These are phyloP conservation scores for Eragrostis curvula DNA, from an alignment of 176 grass and related monocot genomes.

Conservation along the genomic window DNA sequence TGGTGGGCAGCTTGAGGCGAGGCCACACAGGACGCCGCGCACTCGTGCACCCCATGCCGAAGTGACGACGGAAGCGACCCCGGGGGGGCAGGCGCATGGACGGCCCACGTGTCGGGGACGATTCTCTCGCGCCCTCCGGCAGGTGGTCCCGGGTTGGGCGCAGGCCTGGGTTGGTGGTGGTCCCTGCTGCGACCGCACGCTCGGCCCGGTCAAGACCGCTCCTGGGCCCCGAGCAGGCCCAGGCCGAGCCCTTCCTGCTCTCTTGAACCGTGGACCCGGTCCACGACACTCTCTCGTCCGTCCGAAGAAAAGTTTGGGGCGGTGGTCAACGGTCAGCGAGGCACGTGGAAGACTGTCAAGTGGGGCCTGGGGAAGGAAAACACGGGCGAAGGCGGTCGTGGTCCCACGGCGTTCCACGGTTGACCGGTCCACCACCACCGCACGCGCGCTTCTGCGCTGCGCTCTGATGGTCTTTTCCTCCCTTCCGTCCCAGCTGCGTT, in stretches of 20 bases:
- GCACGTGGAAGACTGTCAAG: neutral
- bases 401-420: neutral
- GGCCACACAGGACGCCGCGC: neutral
- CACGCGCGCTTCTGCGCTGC: neutral
- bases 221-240: neutral
- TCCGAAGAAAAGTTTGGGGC: neutral
- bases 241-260: neutral
- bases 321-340: slow-evolving; percentile 1
- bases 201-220: slow-evolving; percentile 26
- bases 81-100: neutral
- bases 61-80: slow-evolving; percentile 43
- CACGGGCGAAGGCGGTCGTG: neutral
- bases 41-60: slow-evolving; percentile 52
- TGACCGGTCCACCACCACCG: slow-evolving; percentile 20
- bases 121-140: neutral
- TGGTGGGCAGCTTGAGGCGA: too few species aligned
- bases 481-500: neutral
- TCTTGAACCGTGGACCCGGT: neutral
- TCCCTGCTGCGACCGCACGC: slow-evolving; percentile 29
- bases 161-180: slow-evolving; percentile 3
- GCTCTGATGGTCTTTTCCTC: neutral
- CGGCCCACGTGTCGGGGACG: slow-evolving; percentile 50
- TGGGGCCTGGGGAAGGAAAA: neutral
- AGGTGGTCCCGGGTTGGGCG: neutral
- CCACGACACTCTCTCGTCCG: neutral